Conservation (phyloP, 192 early-diverging fungal species). For the Cladochytrium replicatum region DNA sequence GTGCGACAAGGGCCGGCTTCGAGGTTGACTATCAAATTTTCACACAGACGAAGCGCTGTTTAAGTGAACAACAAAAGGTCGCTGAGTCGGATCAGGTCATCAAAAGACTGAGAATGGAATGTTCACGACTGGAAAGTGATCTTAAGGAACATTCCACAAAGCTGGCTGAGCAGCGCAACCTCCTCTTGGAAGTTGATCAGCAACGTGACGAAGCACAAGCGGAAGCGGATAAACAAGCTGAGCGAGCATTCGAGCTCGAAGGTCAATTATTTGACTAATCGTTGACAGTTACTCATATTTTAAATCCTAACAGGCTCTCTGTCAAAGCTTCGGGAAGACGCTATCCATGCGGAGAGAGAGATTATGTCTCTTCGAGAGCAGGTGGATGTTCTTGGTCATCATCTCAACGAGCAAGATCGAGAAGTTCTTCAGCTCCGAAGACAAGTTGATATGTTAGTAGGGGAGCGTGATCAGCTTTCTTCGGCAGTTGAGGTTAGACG, state of each 20-base stretch:
- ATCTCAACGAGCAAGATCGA: constrained; percentile 30
- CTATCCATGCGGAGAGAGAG: constrained; percentile 15
- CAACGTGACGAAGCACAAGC: constrained; percentile 26
- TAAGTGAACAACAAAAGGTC: too few relatives aligned
- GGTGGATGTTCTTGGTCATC: constrained; percentile 18
- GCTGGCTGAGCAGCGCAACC: constrained; percentile 18
- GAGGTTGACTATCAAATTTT: too few relatives aligned
- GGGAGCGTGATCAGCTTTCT: background rate
- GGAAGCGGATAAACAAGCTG: constrained; percentile 26
- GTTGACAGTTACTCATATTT: background rate
- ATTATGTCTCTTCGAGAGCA: constrained; percentile 11
- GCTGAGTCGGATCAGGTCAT: constrained; percentile 2
- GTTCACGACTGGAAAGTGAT: background rate
- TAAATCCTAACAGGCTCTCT: background rate
- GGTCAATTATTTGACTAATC: background rate
- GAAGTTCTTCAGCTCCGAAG: constrained; percentile 4
- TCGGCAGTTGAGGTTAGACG: background rate
- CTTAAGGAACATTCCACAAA: background rate
- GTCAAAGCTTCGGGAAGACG: constrained; percentile 1
- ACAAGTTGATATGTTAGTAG: background rate
- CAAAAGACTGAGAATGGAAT: constrained; percentile 7
- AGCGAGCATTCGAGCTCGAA: constrained; percentile 23
- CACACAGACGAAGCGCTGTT: too few relatives aligned
- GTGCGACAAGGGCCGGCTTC: too few relatives aligned
- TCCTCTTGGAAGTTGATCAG: constrained; percentile 27